Evolutionary conservation across 331 rosid species (phyloP).

Genomic region (Saraca asoca): DNA sequence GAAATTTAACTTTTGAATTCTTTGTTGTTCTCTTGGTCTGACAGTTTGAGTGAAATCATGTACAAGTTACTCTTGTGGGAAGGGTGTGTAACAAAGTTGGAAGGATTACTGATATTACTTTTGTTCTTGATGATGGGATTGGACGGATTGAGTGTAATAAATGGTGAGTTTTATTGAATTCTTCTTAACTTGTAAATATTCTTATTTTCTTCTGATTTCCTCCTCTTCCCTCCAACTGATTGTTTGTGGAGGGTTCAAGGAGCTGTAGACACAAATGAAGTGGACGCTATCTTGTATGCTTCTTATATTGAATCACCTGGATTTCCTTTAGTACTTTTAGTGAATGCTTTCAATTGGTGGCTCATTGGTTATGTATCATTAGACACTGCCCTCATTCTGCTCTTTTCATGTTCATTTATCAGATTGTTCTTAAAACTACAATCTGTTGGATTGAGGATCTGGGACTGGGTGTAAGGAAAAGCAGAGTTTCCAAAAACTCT

Average conservation of each 20-base stretch:
- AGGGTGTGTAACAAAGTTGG: slow-evolving; percentile 60
- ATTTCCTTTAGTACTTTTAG: background rate
- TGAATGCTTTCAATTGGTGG: background rate
- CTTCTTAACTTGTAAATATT: background rate
- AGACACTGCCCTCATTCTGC: background rate
- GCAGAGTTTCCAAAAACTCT: too few species aligned
- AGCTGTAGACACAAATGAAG: slow-evolving; percentile 62
- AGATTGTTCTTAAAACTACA: too few species aligned
- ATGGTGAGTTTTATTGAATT: slow-evolving; percentile 55
- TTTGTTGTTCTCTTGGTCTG: slow-evolving; percentile 15
- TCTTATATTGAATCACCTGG: slow-evolving; percentile 21
- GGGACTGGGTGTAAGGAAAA: too few species aligned
- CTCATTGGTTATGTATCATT: background rate
- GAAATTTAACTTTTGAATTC: background rate
- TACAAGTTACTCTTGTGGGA: slow-evolving; percentile 77
- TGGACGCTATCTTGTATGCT: slow-evolving; percentile 65
- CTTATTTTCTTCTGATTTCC: background rate
- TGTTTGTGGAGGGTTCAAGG: slow-evolving; percentile 64
- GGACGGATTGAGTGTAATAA: slow-evolving; percentile 78
- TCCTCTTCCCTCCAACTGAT: slow-evolving; percentile 6
- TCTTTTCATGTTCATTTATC: background rate
- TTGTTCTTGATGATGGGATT: slow-evolving; percentile 83
- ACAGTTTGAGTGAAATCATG: slow-evolving; percentile 18
- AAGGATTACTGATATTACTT: slow-evolving; percentile 67
- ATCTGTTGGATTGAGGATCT: too few species aligned